Conservation (phyloP, 2,329 filamentous ascomycete genomes). For the Neocucurbitaria cava region DNA sequence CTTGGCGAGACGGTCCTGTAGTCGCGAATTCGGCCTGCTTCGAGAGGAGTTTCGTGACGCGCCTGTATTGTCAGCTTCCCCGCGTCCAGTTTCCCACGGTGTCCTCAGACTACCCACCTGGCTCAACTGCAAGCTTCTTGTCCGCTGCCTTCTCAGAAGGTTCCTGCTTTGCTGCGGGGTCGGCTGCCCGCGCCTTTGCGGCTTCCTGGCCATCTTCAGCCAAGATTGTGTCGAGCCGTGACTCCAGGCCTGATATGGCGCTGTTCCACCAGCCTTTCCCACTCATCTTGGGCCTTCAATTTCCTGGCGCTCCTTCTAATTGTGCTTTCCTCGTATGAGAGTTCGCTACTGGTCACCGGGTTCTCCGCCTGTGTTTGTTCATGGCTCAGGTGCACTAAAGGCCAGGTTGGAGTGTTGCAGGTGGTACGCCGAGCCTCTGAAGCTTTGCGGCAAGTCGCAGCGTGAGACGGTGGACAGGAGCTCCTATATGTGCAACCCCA, state of each 20-base stretch:
- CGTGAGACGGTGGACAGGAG: constrained; percentile 10
- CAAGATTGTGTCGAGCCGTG: constrained; percentile 88
- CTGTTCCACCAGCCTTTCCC: constrained; percentile 60
- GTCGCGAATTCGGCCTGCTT: constrained; percentile 74
- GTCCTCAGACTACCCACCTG: constrained; percentile 33
- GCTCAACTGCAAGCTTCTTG: constrained; percentile 41
- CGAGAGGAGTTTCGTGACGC: constrained; percentile 70
- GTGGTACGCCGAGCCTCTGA: constrained; percentile 33
- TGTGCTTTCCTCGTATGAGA: constrained; percentile 2
- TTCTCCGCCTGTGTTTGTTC: constrained; percentile 38
- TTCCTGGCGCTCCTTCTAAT: not conserved
- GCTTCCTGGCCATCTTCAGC: constrained; percentile 73
- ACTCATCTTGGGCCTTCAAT: constrained; percentile 30
- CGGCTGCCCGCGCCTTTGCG: constrained; percentile 51
- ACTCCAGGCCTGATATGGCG: constrained; percentile 92
- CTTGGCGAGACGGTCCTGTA: constrained; percentile 88
- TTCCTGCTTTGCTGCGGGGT: constrained; percentile 45
- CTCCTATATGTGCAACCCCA: not conserved
- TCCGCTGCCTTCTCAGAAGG: constrained; percentile 36
- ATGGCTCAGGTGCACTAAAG: constrained; percentile 38
- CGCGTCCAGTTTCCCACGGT: not conserved
- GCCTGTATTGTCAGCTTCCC: constrained; percentile 44
- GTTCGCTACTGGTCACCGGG: constrained; percentile 38
- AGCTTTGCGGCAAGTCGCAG: constrained; percentile 29
- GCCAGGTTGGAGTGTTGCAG: constrained; percentile 32